A percentile compares a stretch with the other conserved stretches of the same genome.
These are phyloP conservation scores for Hypoxylon fragiforme DNA, from an alignment of 495 filamentous ascomycete genomes.

Conservation along the genomic window DNA sequence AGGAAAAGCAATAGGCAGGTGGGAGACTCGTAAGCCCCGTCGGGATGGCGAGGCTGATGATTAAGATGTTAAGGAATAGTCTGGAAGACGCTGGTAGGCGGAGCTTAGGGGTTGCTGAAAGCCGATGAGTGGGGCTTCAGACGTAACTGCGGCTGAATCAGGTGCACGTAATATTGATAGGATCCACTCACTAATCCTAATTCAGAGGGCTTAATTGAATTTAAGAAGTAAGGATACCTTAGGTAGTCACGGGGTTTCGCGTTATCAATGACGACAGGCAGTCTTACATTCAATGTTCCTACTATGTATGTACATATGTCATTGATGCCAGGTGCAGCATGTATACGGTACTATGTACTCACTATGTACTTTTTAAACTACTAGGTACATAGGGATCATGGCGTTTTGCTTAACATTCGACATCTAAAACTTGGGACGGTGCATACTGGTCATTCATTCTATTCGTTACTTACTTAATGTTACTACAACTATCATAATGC, in stretches of 20 bases:
- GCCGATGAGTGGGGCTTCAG: slow-evolving; percentile 10
- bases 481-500: slow-evolving; percentile 44
- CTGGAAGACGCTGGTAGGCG: slow-evolving; percentile 29
- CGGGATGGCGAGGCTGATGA: slow-evolving; percentile 33
- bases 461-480: slow-evolving; percentile 2
- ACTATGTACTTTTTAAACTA: background rate
- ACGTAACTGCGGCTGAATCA: slow-evolving; percentile 21
- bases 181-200: slow-evolving; percentile 7
- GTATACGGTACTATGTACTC: too few relatives aligned
- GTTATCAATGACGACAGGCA: slow-evolving; percentile 38
- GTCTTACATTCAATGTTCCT: too few relatives aligned
- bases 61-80: slow-evolving; percentile 32
- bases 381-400: background rate
- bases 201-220: slow-evolving; percentile 11
- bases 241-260: slow-evolving; percentile 38
- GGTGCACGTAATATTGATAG: background rate
- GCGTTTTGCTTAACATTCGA: background rate
- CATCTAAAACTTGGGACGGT: background rate
- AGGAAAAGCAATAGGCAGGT: slow-evolving; percentile 25
- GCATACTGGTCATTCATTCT: background rate
- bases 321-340: too few relatives aligned
- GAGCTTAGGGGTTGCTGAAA: background rate
- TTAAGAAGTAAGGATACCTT: background rate
- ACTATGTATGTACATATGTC: too few relatives aligned
- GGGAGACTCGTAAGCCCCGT: slow-evolving; percentile 31